Conservation (phyloP, 805 yeast genomes). For the Teunomyces funiuensis region DNA sequence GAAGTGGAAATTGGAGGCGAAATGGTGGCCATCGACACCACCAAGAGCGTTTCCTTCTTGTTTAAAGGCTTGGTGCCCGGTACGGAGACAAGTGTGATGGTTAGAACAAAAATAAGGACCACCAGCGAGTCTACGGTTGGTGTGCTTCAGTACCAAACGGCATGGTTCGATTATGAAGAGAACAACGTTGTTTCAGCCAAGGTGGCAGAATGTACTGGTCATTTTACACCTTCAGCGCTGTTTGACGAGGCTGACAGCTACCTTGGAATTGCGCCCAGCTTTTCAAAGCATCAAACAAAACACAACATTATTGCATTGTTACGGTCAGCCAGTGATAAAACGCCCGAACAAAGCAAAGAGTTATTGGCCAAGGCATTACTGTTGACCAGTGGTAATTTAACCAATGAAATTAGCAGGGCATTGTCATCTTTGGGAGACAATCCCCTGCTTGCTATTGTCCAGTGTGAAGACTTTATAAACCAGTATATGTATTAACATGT, state of each 20-base stretch:
- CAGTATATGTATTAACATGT: neutral
- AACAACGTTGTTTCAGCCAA: neutral
- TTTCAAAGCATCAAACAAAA: constrained; percentile 37
- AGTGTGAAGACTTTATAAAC: constrained; percentile 11
- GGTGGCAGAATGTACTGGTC: neutral
- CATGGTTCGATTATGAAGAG: constrained; percentile 12
- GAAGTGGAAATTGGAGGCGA: constrained; percentile 26
- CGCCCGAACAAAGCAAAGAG: neutral
- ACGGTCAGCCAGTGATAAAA: neutral
- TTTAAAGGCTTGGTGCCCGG: constrained; percentile 16
- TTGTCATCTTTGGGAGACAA: too few relatives aligned
- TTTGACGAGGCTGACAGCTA: constrained; percentile 1
- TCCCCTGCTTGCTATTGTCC: constrained; percentile 9
- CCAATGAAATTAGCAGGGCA: too few relatives aligned
- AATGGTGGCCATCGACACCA: constrained; percentile 12
- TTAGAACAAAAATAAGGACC: constrained; percentile 13
- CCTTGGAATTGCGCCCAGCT: constrained; percentile 14
- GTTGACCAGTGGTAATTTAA: too few relatives aligned
- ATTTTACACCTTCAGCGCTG: constrained; percentile 6
- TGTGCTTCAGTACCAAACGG: constrained; percentile 6
- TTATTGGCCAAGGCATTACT: neutral
- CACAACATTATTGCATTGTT: constrained; percentile 20
- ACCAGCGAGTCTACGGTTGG: neutral
- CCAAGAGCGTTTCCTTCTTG: constrained; percentile 9
- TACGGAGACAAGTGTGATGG: constrained; percentile 15